Base-by-base conservation (phyloP, 768 basidiomycete species). In the Clavulina sp. region DNA sequence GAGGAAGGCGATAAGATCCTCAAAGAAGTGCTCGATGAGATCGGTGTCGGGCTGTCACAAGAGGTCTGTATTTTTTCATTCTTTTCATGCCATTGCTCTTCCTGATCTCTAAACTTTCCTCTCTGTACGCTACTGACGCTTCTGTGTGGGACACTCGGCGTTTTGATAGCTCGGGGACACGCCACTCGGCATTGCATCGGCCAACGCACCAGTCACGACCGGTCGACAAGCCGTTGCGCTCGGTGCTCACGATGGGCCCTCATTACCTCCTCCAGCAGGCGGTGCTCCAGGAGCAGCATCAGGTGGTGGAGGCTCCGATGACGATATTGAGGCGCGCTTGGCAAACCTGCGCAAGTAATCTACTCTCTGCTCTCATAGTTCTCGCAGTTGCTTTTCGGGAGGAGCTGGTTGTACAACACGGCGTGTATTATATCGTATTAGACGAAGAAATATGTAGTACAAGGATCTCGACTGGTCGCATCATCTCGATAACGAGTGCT, bases 21-120 rank as follows among this genome's bases (percentile, higher is more conserved):
- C 58, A 89, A 83, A 61, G 80, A 97, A 66, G 93, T 99, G 47
- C 69, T 99, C 46, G 95, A 97, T 57, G 95, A 97, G 70, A 95
- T 99, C 53, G 95, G 95, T 31, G 83, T 99, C 50, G 75, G 74
- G 55, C 71, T 96, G 54, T 84, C 84, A 2, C 95, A 97, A 65
- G 68, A 69, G 1, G 65, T 70, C n/a, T n/a, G 50, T n/a, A 38
- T 5, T 4, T 43, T n/a, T n/a, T 26, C 2, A 28, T 44, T 30
- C 55, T 34, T 21, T 52, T 48, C 33, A 29, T 41, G 38, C 38
- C 23, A 6, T 33, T 5, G 13, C 38, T 49, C 6, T 19, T 7
- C 46, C 31, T 58, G 13, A 46, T 46, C 26, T 28, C 26, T 46
- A 46, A 46, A 9, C n/a, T n/a, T n/a, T n/a, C n/a, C n/a, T n/a